A percentile compares a stretch with the other conserved stretches of the same genome.
phyloP scores from a whole-genome alignment of 331 rosid genomes.

The Arachis monticola region DNA sequence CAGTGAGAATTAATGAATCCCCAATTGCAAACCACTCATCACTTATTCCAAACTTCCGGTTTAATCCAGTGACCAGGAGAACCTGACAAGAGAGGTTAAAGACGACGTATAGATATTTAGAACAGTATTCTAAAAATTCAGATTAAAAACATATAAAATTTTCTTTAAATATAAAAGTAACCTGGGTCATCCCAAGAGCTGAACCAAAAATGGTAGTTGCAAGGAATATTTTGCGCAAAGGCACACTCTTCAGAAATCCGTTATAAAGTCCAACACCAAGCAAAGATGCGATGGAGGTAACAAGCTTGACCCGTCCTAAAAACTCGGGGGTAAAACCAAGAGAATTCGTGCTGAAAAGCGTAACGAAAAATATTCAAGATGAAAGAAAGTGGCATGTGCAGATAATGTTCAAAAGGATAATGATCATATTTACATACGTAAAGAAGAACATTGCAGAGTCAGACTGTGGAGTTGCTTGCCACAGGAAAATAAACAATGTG shows the following conservation, averaged over 20 bases:
- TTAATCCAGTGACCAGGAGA: slow-evolving; percentile 89
- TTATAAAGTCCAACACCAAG: slow-evolving; percentile 94
- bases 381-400: slow-evolving; percentile 28
- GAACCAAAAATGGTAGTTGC: slow-evolving; percentile 74
- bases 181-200: slow-evolving; percentile 98
- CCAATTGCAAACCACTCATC: slow-evolving; percentile 98
- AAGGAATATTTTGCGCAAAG: slow-evolving; percentile 76
- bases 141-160: slow-evolving; percentile 12
- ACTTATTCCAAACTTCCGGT: slow-evolving; percentile 77
- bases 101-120: slow-evolving; percentile 22
- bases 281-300: slow-evolving; percentile 91
- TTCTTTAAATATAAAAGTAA: slow-evolving; percentile 37
- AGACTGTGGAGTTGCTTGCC: slow-evolving; percentile 99
- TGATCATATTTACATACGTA: slow-evolving; percentile 54
- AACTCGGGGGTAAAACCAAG: slow-evolving; percentile 92
- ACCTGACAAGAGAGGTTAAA: slow-evolving; percentile 55
- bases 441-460: slow-evolving; percentile 98
- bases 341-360: slow-evolving; percentile 73
- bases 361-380: slow-evolving; percentile 29
- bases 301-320: slow-evolving; percentile 95
- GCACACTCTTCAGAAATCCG: slow-evolving; percentile 85
- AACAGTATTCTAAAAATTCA: slow-evolving; percentile 23
- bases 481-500: slow-evolving; percentile 85
- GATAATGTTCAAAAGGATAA: slow-evolving; percentile 31
- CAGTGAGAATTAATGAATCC: slow-evolving; percentile 91